These are phyloP conservation scores for Voacanga thouarsii DNA, from an alignment of 257 asterid species.

Conservation along the genomic window DNA sequence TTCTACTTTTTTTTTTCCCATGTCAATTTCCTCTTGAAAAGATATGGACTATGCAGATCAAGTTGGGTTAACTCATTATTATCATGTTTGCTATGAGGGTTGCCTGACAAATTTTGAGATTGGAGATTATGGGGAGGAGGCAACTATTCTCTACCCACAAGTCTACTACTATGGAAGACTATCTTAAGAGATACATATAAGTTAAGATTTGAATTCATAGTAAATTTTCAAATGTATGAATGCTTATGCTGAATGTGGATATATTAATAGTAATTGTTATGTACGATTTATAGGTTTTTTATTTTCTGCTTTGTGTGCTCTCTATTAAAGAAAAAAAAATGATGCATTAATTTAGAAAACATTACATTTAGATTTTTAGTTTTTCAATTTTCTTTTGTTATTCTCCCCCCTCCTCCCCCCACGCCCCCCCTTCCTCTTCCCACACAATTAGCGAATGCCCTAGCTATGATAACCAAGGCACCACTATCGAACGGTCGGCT, in stretches of 20 bases:
- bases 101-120: conserved; percentile 31
- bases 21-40: neutral
- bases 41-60: conserved; percentile 27
- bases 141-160: conserved; percentile 29
- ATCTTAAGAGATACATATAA: conserved; percentile 25
- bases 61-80: conserved; percentile 29
- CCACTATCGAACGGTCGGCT: too few relatives aligned
- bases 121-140: conserved; percentile 36
- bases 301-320: neutral
- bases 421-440: too few relatives aligned
- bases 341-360: too few relatives aligned
- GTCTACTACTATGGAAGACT: conserved; percentile 21
- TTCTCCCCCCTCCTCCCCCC: too few relatives aligned
- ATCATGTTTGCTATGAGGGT: conserved; percentile 33
- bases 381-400: too few relatives aligned
- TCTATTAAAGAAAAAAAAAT: too few relatives aligned
- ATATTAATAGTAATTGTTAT: neutral
- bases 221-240: too few relatives aligned
- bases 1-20: neutral
- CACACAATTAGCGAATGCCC: too few relatives aligned
- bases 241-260: too few relatives aligned
- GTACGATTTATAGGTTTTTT: neutral
- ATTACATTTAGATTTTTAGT: too few relatives aligned
- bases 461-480: too few relatives aligned
- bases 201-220: too few relatives aligned